Base-by-base conservation (phyloP, 768 basidiomycete genomes). In the Rhodosporidiobolus sp. region DNA sequence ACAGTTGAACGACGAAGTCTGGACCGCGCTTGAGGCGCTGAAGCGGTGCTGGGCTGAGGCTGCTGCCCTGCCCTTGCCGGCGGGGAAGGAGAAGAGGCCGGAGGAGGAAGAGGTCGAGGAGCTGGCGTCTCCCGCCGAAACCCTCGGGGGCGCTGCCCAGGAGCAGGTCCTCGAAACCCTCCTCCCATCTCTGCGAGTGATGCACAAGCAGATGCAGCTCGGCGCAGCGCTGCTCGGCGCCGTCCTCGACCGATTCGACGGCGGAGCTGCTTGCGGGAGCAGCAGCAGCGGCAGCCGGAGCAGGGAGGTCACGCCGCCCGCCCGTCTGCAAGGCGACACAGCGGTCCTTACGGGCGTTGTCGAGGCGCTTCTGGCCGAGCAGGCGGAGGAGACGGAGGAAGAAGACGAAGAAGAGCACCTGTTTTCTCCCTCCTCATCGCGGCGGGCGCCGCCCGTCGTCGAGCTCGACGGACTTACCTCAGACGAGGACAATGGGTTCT, bases 201-300 rank as follows among this genome's bases (percentile, higher is more conserved):
- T 96, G 19, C 74, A 79, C 66, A 78, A 77, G 50, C 70, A 83
- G 73, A 77, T 79, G 63, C 65, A 75, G 49, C 78, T 76, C 56
- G 80, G 82, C 19, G 72, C 67, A 19, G 48, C 43, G 50, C 54
- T 76, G 24, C 12, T 63, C 32, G 59, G 32, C 0, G 49, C 48
- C n/a, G 52, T 76, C 0, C 43, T 67, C 5, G 66, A 79, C 79
- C 75, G 59, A 17, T 0, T 66, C n/a, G 46, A 61, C 24, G 24
- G 12, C 1, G 9, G 1, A 0, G 3, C 6, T 7, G 34, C 2
- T 6, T 2, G 34, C 6, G 9, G 20, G 55, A 56, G 1, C 34
- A 0, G 34, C 19, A 12, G n/a, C 9, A 9, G 20, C 22, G 56
- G 22, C 24, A n/a, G 56, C 1, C 24, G 30, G 30, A 22, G 24